Base-by-base conservation (phyloP, 805 yeast species). In the Candida ortonii region DNA sequence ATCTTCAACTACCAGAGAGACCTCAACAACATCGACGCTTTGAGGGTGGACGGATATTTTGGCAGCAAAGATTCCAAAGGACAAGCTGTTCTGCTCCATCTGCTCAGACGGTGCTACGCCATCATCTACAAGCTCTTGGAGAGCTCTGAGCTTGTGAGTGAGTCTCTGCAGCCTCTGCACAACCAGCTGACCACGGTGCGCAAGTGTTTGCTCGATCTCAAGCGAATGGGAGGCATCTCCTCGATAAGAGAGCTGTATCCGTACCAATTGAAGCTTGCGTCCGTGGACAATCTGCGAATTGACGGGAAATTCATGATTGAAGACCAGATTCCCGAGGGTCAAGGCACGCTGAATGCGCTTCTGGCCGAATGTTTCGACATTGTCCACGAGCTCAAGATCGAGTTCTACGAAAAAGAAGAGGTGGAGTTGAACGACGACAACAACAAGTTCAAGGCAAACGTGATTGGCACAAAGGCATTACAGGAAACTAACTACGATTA, bases 241-340 rank as follows among this genome's bases (percentile, higher is more conserved):
- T 81, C 84, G 37, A 74, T 84, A 43, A 75, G 97, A 44, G 99
- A 93, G 55, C 68, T 93, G 35, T 93, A 89, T 53, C 99, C 98
- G 6, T 93, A 86, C 57, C 97, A 93, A 62, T 77, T 93, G 78
- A 93, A 93, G 62, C 70, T 93, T 36, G 93, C 94, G 2, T 80
- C 93, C 11, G 70, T 93, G 40, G 98, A 93, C 58, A 84, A 88
- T 52, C 56, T 83, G 53, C 76, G 97, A 53, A 71, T 65, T 10
- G 97, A 93, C 57, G 99, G 99, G 6, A 90, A 86, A 65, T 93
- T 93, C 52, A 78, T 84, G 53, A 83, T 87, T 28, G 86, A 84
- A 42, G 85, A 79, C 33, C 84, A 86, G 44, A 83, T 93, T 26
- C 99, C 99, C 2, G 97, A 93, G 57, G 99, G 99, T 9, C 99